Evolutionary conservation across 495 filamentous ascomycete species (phyloP), one percentile per base, ranked within the genome.

Genomic region (Xylaria venustula): DNA sequence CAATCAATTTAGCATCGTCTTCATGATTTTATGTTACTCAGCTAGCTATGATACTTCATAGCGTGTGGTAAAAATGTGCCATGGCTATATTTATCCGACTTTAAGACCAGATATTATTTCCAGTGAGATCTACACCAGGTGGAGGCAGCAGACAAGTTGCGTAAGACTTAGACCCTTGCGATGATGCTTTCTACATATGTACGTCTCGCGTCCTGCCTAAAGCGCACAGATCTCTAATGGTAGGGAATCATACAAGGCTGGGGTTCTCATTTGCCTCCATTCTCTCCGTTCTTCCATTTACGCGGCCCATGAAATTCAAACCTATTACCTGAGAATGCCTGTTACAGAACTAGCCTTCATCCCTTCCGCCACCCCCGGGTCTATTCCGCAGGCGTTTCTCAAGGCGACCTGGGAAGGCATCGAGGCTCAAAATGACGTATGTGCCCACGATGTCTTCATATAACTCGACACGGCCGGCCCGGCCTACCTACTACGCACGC

Each of bases 331-430:
- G 17, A 55, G 32, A 15, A 62, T 62, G 60, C 60, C 60, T 26
- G 60, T 57, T 2, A 44, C 60, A 26, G 60, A 62, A 32, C 25
- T 62, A 11, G 60, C 60, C 14, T 62, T 51, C 52, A 15, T 62
- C 19, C 51, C 52, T 9, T 55, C 60, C 15, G 25, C n/a, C 7
- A 51, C 44, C 23, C 60, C 53, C 12, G 52, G 34, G 19, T 17
- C 30, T 44, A 34, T 62, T 52, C 3, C 30, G 22, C 12, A 17
- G 41, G 50, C 6, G 28, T 42, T 41, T 2, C 8, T 61, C 32
- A 19, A 44, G 17, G 42, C 50, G 0, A 1, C 20, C 22, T 30
- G 49, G n/a, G 19, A 48, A 19, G 58, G 28, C 30, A 54, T 61
- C 2, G 41, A 26, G 49, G 15, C 22, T 11, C 58, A 61, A 17